Evolutionary conservation across 2,329 filamentous ascomycete genomes (phyloP), one percentile per base, ranked within the genome.

Genomic region (Clarireedia sp.): DNA sequence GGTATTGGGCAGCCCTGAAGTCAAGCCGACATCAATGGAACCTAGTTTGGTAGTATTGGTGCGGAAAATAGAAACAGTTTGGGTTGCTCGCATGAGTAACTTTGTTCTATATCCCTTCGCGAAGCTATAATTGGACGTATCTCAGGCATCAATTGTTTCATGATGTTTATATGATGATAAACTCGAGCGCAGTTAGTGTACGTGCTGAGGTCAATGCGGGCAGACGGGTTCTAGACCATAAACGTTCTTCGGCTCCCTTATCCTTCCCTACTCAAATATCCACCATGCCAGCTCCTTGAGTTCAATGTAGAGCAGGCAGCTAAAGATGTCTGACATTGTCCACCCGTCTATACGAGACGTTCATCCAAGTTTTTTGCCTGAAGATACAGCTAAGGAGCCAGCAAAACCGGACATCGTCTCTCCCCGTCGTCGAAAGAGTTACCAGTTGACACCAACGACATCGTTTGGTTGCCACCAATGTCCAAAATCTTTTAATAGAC

Each of bases 401-500:
- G 19, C 41, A 24, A 24, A 12, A 44, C 19, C 41, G 9, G 41
- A 44, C 4, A 14, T n/a, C 10, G 10, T 7, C 12, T 23, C 19
- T 21, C 19, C 19, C 0, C n/a, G 5, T 44, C 41, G 41, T 23
- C 41, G 41, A 44, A 23, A 44, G 21, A 19, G n/a, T 12, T 8
- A 44, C 8, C 41, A 44, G 41, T 7, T 12, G 7, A 21, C 41
- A 44, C 41, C 41, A 19, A 23, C 41, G 17, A 14, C 41, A 21
- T 44, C 47, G 7, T 62, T 62, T 33, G 44, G 19, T n/a, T 64
- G 62, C 36, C 37, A 57, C 5, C 53, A 61, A 29, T 63, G 61
- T 40, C 41, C 57, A 6, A 64, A 61, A 47, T 33, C 45, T 2
- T 64, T 64, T 48, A 64, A 59, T 51, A 52, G 62, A n/a, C 54